These are phyloP conservation scores for Ogataea zsoltii DNA, from an alignment of 805 yeast species.

Conservation along the genomic window DNA sequence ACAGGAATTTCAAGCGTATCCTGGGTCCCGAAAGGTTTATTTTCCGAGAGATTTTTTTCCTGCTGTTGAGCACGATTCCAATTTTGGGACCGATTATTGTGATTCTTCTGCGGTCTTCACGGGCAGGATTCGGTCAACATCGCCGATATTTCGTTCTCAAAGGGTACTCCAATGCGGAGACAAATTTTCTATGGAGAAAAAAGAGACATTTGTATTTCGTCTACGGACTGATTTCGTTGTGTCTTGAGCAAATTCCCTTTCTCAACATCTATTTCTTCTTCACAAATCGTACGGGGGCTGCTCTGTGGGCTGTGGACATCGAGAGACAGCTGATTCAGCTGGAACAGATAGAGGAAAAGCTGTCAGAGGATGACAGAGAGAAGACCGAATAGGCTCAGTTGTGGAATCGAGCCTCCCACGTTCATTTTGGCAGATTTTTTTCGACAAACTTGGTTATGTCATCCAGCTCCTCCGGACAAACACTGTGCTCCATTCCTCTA, in stretches of 20 bases:
- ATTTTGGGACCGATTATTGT: conserved; percentile 58
- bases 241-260: conserved; percentile 56
- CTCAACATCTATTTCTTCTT: conserved; percentile 53
- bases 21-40: conserved; percentile 44
- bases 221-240: conserved; percentile 53
- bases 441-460: conserved; percentile 52
- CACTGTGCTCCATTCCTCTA: conserved; percentile 65
- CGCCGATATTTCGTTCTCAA: conserved; percentile 58
- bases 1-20: conserved; percentile 19
- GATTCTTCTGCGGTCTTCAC: conserved; percentile 52
- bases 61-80: conserved; percentile 52
- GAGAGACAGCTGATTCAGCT: conserved; percentile 22
- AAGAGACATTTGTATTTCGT: conserved; percentile 38
- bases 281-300: conserved; percentile 63
- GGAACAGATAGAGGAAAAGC: not conserved
- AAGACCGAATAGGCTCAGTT: not conserved
- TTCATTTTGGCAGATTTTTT: conserved; percentile 26
- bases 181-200: conserved; percentile 37
- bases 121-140: conserved; percentile 53
- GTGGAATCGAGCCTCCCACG: not conserved
- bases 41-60: conserved; percentile 35
- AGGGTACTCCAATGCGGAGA: conserved; percentile 46
- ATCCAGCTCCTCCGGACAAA: conserved; percentile 63
- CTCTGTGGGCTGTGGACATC: conserved; percentile 57
- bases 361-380: not conserved